Base-by-base conservation (phyloP, 2,329 filamentous ascomycete species). In the Sporothrix protearum region DNA sequence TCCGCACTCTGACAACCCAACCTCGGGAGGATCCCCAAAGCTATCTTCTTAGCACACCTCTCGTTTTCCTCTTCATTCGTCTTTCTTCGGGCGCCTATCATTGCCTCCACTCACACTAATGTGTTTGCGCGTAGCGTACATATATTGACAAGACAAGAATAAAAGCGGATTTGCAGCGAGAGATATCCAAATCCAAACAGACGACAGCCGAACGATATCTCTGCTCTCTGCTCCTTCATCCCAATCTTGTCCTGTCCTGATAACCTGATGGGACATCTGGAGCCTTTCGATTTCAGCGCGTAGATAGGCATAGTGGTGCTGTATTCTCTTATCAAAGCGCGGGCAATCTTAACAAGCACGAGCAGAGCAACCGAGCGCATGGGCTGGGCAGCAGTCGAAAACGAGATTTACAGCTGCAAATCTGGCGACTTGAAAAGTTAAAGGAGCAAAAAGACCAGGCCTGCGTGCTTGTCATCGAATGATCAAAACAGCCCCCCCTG, bases 271-370 rank as follows among this genome's bases (percentile, higher is more conserved):
- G 0, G 30, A 45, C 30, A 1, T 19, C 10, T 19, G 1, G 3
- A 25, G 49, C 66, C 66, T 55, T 68, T 68, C 66, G 49, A 55
- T 28, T 45, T 12, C 10, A 16, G 33, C 49, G 66, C 33, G 10
- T 68, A 42, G 64, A 68, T 53, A 39, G 47, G 33, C 64, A 42
- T 25, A 51, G 30, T 68, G 64, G 47, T 68, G 64, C 47, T 53
- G 64, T 25, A 30, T 33, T n/a, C 19, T 39, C 30, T 68, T 53
- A 68, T 68, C 64, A 12, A 12, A 30, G 19, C 47, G 47, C 47
- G 47, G 9, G 28, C 45, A 53, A 68, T 67, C 59, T 67, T 36
- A 66, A 66, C 14, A 16, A 47, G 14, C 36, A 22, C 14, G 49
- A 12, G n/a, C 25, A 12, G 5, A 45, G 22, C 16, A 64, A 7